Percentiles rank a stretch among this genome's conserved stretches.
phyloP scores from a whole-genome alignment of 441 rosid genomes.

The Euphorbia celastroides region DNA sequence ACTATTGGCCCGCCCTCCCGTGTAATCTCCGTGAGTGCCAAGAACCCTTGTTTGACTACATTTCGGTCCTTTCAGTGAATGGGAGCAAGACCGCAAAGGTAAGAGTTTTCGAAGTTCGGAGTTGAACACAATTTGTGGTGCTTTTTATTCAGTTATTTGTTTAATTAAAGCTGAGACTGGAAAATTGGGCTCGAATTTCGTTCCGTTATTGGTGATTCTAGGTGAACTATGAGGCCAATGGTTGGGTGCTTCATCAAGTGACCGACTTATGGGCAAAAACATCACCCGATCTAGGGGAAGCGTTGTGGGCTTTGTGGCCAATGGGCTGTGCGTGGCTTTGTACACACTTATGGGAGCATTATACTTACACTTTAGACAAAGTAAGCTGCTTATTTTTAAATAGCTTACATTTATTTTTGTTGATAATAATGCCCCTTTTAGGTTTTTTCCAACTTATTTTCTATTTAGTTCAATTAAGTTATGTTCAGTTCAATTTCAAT shows the following conservation, averaged over 20 bases:
- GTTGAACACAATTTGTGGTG: neutral
- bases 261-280: conserved; percentile 71
- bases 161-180: too few relatives aligned
- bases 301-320: conserved; percentile 66
- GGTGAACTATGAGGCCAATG: conserved; percentile 58
- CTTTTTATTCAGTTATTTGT: conserved; percentile 8
- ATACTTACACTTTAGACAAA: conserved; percentile 46
- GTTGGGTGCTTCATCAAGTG: conserved; percentile 66
- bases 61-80: conserved; percentile 53
- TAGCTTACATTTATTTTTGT: too few relatives aligned
- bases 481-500: too few relatives aligned
- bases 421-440: too few relatives aligned
- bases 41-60: conserved; percentile 76
- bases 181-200: too few relatives aligned
- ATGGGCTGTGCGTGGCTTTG: conserved; percentile 86
- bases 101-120: neutral
- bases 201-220: too few relatives aligned
- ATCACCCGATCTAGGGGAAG: conserved; percentile 52
- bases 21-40: conserved; percentile 86
- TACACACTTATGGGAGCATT: conserved; percentile 74
- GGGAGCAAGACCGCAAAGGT: conserved; percentile 85
- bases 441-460: too few relatives aligned
- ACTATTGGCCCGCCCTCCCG: conserved; percentile 93
- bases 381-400: conserved; percentile 25
- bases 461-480: too few relatives aligned